phyloP scores from a whole-genome alignment of 2,329 filamentous ascomycete genomes.

The Cladosporium sp. region DNA sequence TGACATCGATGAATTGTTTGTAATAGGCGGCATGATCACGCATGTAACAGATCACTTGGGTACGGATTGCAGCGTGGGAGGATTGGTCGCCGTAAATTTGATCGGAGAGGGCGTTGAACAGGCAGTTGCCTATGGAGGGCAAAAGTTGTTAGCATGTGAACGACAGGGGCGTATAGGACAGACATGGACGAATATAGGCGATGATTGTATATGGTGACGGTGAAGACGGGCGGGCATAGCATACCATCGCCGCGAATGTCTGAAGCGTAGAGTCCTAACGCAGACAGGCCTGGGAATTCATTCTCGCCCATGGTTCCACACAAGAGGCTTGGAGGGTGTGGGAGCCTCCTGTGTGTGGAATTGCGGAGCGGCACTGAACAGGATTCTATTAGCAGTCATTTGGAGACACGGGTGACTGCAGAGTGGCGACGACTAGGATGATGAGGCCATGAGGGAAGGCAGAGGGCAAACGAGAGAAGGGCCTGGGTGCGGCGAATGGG shows the following conservation, averaged over 20 bases:
- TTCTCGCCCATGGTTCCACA: slow-evolving; percentile 29
- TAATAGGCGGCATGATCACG: slow-evolving; percentile 61
- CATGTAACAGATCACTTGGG: slow-evolving; percentile 62
- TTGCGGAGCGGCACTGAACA: slow-evolving; percentile 17
- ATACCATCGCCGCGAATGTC: slow-evolving; percentile 63
- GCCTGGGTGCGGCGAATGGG: not conserved
- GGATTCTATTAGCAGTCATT: slow-evolving; percentile 19
- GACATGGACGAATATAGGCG: not conserved
- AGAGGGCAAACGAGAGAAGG: not conserved
- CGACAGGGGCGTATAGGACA: not conserved
- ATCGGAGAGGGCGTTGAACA: slow-evolving; percentile 68
- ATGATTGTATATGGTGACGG: not conserved
- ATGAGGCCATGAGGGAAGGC: slow-evolving; percentile 9
- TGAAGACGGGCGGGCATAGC: not conserved
- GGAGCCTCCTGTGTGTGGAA: slow-evolving; percentile 12
- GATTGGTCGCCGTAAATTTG: slow-evolving; percentile 64
- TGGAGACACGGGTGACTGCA: not conserved
- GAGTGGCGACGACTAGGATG: not conserved
- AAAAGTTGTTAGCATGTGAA: slow-evolving; percentile 24
- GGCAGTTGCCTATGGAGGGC: slow-evolving; percentile 60
- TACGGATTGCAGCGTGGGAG: slow-evolving; percentile 59
- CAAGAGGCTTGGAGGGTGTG: slow-evolving; percentile 11
- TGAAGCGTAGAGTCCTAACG: slow-evolving; percentile 59
- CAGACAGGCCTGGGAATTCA: slow-evolving; percentile 58
- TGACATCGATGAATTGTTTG: slow-evolving; percentile 62